Evolutionary conservation across 2,329 filamentous ascomycete species (phyloP).

Genomic region (Cladophialophora exuberans): DNA sequence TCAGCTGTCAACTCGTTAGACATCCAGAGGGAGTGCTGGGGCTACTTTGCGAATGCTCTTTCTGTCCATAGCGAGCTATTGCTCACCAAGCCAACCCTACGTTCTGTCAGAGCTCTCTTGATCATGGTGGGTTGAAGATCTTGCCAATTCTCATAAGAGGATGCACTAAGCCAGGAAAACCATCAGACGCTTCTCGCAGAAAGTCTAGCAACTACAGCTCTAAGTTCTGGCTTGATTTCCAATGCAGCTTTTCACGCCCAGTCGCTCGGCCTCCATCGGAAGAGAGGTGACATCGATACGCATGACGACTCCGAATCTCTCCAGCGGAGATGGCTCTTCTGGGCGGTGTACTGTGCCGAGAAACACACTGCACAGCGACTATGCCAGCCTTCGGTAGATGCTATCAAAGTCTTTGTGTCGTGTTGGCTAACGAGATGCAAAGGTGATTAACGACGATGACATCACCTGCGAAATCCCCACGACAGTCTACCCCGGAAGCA

Average conservation of each 20-base stretch:
- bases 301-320: not conserved
- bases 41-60: constrained; percentile 10
- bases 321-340: constrained; percentile 12
- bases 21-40: constrained; percentile 7
- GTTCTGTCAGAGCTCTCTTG: constrained; percentile 2
- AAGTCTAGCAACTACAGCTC: constrained; percentile 8
- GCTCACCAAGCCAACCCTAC: not conserved
- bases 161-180: not conserved
- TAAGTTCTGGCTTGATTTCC: constrained; percentile 1
- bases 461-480: constrained; percentile 9
- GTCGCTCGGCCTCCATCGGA: constrained; percentile 10
- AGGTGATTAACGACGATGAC: constrained; percentile 15
- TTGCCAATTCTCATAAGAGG: not conserved
- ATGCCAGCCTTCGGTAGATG: constrained; percentile 13
- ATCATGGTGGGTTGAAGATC: constrained; percentile 1
- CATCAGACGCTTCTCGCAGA: constrained; percentile 10
- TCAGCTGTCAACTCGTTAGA: not conserved
- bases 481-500: not conserved
- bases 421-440: too few species aligned
- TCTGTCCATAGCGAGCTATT: constrained; percentile 10
- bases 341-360: constrained; percentile 15
- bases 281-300: not conserved
- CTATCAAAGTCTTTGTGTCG: too few species aligned
- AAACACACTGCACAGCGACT: constrained; percentile 8
- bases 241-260: constrained; percentile 6